These are phyloP conservation scores for Suaeda aralocaspica DNA, from an alignment of 148 eudicot species.

Conservation along the genomic window DNA sequence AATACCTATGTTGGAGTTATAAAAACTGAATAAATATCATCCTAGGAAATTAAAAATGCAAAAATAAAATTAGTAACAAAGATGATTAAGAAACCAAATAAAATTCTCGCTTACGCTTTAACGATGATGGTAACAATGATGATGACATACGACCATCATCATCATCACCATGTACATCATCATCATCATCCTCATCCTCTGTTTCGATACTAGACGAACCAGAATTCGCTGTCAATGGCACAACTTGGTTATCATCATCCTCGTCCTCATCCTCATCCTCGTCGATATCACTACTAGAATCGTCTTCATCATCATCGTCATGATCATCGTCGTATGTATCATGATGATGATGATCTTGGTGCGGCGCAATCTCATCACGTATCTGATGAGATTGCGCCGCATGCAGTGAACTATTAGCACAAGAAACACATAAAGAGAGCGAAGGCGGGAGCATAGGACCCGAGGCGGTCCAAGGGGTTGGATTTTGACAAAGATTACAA, in stretches of 20 bases:
- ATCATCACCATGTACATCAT: constrained; percentile 1
- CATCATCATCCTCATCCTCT: not conserved
- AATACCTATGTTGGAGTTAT: not conserved
- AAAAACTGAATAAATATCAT: not conserved
- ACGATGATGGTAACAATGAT: not conserved
- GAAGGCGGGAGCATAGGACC: constrained; percentile 32
- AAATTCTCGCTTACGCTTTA: constrained; percentile 21
- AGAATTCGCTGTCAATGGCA: constrained; percentile 25
- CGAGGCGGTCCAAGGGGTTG: constrained; percentile 46
- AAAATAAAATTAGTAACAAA: not conserved
- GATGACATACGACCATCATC: not conserved
- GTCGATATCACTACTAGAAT: not conserved
- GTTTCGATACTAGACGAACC: too few relatives aligned
- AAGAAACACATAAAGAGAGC: constrained; percentile 14
- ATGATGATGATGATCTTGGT: not conserved
- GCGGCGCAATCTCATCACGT: not conserved
- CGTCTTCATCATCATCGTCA: not conserved
- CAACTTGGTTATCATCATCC: constrained; percentile 37
- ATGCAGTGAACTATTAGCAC: not conserved
- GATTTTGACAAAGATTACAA: constrained; percentile 39
- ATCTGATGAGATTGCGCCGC: not conserved
- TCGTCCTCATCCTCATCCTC: not conserved
- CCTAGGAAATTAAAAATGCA: not conserved
- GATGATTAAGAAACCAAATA: not conserved
- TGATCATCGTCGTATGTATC: not conserved